These are phyloP conservation scores for Metschnikowia dekortorum DNA, from an alignment of 805 yeast genomes.

Conservation along the genomic window DNA sequence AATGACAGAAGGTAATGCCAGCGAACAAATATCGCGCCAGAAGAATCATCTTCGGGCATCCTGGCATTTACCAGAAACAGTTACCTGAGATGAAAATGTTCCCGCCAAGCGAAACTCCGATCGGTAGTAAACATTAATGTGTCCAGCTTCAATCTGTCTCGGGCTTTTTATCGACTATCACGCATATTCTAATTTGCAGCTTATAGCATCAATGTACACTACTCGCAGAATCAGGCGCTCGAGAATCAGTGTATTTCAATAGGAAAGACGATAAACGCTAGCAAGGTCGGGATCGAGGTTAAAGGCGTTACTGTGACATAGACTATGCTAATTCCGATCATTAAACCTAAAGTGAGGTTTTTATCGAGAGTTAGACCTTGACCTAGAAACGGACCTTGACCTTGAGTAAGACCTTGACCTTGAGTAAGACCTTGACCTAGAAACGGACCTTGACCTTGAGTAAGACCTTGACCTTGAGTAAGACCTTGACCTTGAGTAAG, in stretches of 20 bases:
- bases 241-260: no score
- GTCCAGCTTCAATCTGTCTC: no score
- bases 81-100: no score
- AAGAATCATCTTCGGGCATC: neutral
- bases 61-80: no score
- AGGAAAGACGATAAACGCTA: no score
- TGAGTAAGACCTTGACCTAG: slow-evolving; percentile 10
- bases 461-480: slow-evolving; percentile 10
- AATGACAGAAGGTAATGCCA: neutral
- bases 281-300: no score
- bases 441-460: slow-evolving; percentile 18
- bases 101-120: no score
- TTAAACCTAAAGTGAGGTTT: slow-evolving; percentile 7
- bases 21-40: neutral
- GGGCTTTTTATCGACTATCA: no score
- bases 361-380: slow-evolving; percentile 4
- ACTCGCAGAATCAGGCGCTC: no score
- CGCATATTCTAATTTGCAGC: no score
- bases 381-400: slow-evolving; percentile 7
- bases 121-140: neutral
- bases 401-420: slow-evolving; percentile 10
- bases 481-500: slow-evolving; percentile 8
- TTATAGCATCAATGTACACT: no score
- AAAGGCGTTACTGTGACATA: no score
- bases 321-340: neutral